Evolutionary conservation across 768 basidiomycete species (phyloP).

Genomic region (Leccinellum albellum): DNA sequence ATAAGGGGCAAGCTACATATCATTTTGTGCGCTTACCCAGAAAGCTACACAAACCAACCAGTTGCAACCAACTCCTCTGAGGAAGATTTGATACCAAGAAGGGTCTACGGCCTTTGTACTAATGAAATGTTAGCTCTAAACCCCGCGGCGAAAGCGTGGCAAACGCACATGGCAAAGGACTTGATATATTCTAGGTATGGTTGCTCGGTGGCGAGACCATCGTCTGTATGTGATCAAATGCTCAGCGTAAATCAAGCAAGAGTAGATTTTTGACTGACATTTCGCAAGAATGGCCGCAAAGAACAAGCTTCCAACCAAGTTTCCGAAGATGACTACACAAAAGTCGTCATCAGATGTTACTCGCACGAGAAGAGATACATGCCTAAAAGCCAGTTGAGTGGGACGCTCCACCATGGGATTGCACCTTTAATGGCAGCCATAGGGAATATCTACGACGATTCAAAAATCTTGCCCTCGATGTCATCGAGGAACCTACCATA

Average conservation of each 20-base stretch:
- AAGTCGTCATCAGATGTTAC: background rate
- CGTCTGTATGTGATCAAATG: slow-evolving; percentile 36
- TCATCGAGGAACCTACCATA: slow-evolving; percentile 45
- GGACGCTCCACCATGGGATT: slow-evolving; percentile 68
- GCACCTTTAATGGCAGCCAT: slow-evolving; percentile 63
- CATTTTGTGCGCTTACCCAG: slow-evolving; percentile 49
- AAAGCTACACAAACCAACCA: slow-evolving; percentile 72
- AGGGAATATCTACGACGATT: slow-evolving; percentile 50
- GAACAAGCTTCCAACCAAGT: slow-evolving; percentile 65
- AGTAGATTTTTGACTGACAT: slow-evolving; percentile 38
- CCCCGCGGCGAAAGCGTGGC: background rate
- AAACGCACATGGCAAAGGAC: slow-evolving; percentile 53
- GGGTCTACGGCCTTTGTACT: slow-evolving; percentile 65
- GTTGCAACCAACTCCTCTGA: slow-evolving; percentile 75
- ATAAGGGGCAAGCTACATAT: background rate
- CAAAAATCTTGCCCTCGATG: background rate
- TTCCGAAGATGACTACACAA: slow-evolving; percentile 59
- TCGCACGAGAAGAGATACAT: slow-evolving; percentile 5
- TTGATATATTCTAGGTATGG: slow-evolving; percentile 56
- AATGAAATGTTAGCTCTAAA: background rate
- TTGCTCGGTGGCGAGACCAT: slow-evolving; percentile 52
- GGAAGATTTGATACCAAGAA: slow-evolving; percentile 68
- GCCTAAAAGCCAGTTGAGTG: slow-evolving; percentile 69
- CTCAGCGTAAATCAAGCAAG: slow-evolving; percentile 1
- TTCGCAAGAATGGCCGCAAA: slow-evolving; percentile 66